A percentile compares a stretch with the other conserved stretches of the same genome.
These are phyloP conservation scores for Monilinia vaccinii-corymbosi DNA, from an alignment of 2,329 filamentous ascomycete genomes.

Conservation along the genomic window DNA sequence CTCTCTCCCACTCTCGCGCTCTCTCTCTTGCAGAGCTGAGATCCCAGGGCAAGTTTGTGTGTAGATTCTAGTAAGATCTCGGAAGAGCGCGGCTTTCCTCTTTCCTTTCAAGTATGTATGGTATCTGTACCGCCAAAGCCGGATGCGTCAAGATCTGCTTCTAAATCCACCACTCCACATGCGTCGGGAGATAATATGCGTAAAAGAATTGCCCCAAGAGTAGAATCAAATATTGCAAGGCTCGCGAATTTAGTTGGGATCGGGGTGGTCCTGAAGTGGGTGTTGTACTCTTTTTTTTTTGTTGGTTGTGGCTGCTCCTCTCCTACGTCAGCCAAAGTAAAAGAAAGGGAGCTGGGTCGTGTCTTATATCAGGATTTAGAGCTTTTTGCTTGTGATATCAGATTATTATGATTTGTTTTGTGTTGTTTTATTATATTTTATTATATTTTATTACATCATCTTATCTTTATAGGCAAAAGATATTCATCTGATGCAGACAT, in stretches of 20 bases:
- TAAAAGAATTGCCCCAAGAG: neutral
- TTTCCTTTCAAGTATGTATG: slow-evolving; percentile 1
- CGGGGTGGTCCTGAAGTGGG: neutral
- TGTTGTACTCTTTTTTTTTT: neutral
- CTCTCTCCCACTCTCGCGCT: neutral
- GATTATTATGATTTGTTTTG: no score
- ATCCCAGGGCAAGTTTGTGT: neutral
- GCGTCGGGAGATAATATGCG: neutral
- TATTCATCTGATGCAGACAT: neutral
- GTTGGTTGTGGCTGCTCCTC: slow-evolving; percentile 1
- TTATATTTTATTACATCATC: neutral
- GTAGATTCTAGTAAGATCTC: slow-evolving; percentile 9
- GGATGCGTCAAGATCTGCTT: slow-evolving; percentile 1
- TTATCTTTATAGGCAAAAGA: neutral
- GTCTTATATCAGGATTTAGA: no score
- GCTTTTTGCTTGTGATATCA: slow-evolving; percentile 7
- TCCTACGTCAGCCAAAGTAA: slow-evolving; percentile 6
- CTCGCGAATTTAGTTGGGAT: neutral
- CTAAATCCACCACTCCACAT: neutral
- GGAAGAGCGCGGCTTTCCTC: neutral
- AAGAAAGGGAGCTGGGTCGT: no score
- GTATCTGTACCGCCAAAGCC: neutral
- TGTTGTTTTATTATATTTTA: no score
- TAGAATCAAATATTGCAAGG: neutral
- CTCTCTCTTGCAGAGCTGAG: slow-evolving; percentile 3